Evolutionary conservation across 2,329 filamentous ascomycete genomes (phyloP).

Genomic region (Aspergillus sergii): DNA sequence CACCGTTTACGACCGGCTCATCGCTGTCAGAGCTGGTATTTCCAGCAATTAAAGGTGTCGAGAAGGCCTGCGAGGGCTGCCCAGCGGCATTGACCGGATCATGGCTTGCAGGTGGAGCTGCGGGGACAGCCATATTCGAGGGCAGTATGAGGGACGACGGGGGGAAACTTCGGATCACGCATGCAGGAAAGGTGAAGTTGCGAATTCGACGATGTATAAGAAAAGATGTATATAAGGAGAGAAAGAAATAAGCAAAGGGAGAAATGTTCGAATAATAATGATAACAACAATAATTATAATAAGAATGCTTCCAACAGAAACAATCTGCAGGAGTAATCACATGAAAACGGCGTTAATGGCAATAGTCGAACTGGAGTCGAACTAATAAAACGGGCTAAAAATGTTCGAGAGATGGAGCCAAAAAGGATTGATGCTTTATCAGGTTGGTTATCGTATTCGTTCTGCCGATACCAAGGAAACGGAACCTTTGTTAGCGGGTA

Average conservation of each 20-base stretch:
- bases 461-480: not conserved
- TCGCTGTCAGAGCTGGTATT: constrained; percentile 39
- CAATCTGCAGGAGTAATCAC: constrained; percentile 1
- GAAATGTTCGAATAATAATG: not conserved
- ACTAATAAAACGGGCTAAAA: constrained; percentile 4
- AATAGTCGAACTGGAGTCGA: not conserved
- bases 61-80: constrained; percentile 4
- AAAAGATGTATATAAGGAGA: not conserved
- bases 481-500: not conserved
- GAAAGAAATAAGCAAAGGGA: constrained; percentile 5
- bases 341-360: constrained; percentile 5
- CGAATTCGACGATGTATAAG: not conserved
- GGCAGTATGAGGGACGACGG: not conserved
- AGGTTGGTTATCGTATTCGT: constrained; percentile 14
- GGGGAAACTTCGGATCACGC: not conserved
- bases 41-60: constrained; percentile 12
- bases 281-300: not conserved
- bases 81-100: constrained; percentile 9
- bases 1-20: constrained; percentile 19
- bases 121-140: constrained; percentile 10
- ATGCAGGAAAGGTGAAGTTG: constrained; percentile 6
- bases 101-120: constrained; percentile 8
- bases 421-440: constrained; percentile 3
- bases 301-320: not conserved
- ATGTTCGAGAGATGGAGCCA: constrained; percentile 7